phyloP scores from a whole-genome alignment of 495 filamentous ascomycete species.

The Neurospora cerealis region DNA sequence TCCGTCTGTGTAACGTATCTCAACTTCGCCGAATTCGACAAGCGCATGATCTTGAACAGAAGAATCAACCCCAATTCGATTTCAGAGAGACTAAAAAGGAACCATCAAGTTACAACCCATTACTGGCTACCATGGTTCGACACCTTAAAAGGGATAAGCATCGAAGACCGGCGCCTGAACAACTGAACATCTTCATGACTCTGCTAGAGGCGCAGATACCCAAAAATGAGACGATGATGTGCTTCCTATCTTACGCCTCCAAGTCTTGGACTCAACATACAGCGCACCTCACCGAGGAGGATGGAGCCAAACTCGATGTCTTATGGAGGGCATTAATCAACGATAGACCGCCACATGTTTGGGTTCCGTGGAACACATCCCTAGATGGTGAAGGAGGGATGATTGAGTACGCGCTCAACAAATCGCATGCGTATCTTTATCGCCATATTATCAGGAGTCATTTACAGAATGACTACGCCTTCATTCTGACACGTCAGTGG shows the following conservation, averaged over 20 bases:
- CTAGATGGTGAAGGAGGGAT: too few species aligned
- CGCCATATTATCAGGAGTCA: too few species aligned
- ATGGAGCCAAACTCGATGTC: too few species aligned
- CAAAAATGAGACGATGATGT: fast-evolving
- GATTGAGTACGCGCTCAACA: too few species aligned
- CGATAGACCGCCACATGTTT: too few species aligned
- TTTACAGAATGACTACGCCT: too few species aligned
- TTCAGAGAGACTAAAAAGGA: not conserved
- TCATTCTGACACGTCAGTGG: too few species aligned
- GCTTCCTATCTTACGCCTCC: not conserved
- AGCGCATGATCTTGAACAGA: not conserved
- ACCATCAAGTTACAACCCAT: not conserved
- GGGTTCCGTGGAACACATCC: too few species aligned
- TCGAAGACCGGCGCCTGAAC: not conserved
- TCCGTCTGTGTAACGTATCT: slow-evolving; percentile 1
- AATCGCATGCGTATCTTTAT: too few species aligned
- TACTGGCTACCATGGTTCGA: not conserved
- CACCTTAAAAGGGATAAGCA: not conserved
- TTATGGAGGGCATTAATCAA: too few species aligned
- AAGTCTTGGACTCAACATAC: not conserved
- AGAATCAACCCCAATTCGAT: not conserved
- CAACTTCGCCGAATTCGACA: not conserved
- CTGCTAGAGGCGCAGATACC: not conserved
- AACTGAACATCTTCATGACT: not conserved
- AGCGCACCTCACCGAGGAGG: not conserved